phyloP scores from a whole-genome alignment of 768 basidiomycete species.

The Collybia sordida region DNA sequence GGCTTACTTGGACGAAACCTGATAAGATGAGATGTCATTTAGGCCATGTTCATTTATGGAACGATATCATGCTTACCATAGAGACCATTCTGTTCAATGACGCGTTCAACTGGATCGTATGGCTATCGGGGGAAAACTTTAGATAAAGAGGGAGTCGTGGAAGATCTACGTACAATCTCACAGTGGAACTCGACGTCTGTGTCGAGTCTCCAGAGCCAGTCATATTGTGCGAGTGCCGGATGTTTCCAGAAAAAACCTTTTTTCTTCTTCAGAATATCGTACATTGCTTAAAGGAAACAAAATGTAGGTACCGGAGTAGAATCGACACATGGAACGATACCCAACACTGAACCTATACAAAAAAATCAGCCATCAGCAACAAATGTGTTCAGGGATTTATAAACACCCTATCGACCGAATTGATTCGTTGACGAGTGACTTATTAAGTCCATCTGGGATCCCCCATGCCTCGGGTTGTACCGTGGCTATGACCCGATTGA shows the following conservation, averaged over 20 bases:
- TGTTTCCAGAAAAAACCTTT: conserved; percentile 29
- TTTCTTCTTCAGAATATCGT: background rate
- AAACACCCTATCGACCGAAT: conserved; percentile 21
- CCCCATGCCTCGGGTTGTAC: conserved; percentile 21
- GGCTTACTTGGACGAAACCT: conserved; percentile 26
- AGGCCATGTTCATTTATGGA: background rate
- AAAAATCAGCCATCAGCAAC: background rate
- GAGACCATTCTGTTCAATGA: conserved; percentile 21
- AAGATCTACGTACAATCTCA: conserved; percentile 22
- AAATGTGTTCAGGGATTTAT: background rate
- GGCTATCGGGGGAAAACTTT: conserved; percentile 13
- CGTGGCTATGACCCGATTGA: conserved; percentile 10
- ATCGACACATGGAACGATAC: conserved; percentile 30
- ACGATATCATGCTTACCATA: conserved; percentile 16
- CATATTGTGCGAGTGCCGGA: conserved; percentile 22
- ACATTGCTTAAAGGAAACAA: background rate
- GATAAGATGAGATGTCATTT: background rate
- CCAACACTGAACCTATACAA: conserved; percentile 21
- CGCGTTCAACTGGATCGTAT: conserved; percentile 24
- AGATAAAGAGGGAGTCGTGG: background rate
- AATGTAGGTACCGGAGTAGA: conserved; percentile 22
- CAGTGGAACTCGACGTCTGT: conserved; percentile 31
- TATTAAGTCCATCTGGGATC: conserved; percentile 20
- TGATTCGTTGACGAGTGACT: conserved; percentile 21
- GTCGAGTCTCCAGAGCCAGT: conserved; percentile 30